Evolutionary conservation across 176 grass and related monocot genomes (phyloP).

Genomic region (Eragrostis nindensis): DNA sequence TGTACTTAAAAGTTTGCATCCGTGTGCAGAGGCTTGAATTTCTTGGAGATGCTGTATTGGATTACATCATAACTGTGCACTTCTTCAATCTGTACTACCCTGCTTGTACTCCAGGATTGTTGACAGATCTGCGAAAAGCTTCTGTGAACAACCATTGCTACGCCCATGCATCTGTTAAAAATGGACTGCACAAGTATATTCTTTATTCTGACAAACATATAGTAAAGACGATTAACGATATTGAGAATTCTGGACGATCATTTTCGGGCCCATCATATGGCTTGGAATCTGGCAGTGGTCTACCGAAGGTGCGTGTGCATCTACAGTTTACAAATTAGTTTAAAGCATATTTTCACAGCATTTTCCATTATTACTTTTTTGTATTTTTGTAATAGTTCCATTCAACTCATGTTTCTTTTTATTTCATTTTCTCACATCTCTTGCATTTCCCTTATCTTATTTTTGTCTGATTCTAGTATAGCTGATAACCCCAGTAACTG

Average conservation of each 20-base stretch:
- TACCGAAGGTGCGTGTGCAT: conserved; percentile 56
- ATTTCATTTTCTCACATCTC: too few species aligned
- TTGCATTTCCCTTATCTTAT: too few species aligned
- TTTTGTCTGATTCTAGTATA: too few species aligned
- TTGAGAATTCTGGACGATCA: conserved; percentile 42
- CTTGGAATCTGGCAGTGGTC: conserved; percentile 70
- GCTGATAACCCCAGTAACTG: too few species aligned
- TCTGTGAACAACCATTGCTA: conserved; percentile 79
- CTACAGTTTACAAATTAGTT: too few species aligned
- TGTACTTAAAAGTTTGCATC: background rate
- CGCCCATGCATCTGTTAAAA: conserved; percentile 75
- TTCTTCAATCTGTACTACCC: conserved; percentile 59
- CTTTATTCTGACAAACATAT: conserved; percentile 60
- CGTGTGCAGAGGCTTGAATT: conserved; percentile 77
- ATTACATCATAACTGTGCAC: conserved; percentile 67
- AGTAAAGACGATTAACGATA: conserved; percentile 42
- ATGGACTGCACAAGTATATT: conserved; percentile 68
- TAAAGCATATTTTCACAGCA: too few species aligned
- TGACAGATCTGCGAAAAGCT: conserved; percentile 82
- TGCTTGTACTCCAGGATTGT: conserved; percentile 64
- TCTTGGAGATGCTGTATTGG: conserved; percentile 75
- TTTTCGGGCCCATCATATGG: conserved; percentile 69
- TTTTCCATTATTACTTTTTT: too few species aligned
- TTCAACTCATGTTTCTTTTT: too few species aligned
- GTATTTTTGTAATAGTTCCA: too few species aligned